phyloP scores from a whole-genome alignment of 2,329 filamentous ascomycete genomes.

The Eutypella sp. region DNA sequence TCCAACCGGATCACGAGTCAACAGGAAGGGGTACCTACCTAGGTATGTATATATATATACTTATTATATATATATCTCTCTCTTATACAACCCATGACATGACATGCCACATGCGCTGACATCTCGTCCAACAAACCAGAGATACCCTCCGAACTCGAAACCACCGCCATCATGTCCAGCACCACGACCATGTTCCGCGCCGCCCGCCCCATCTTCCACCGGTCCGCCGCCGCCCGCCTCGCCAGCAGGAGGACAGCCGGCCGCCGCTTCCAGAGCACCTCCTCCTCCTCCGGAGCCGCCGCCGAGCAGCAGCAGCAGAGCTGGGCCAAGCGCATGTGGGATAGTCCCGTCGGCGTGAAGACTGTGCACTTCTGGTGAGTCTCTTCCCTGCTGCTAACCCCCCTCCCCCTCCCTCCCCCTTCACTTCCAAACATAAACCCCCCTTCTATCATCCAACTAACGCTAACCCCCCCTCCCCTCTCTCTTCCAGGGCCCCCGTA shows the following conservation, averaged over 20 bases:
- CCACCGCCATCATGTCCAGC: neutral
- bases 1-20: no score
- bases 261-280: constrained; percentile 67
- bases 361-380: constrained; percentile 96
- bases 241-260: constrained; percentile 36
- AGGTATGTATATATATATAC: no score
- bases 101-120: no score
- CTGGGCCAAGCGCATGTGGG: constrained; percentile 76
- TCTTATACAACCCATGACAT: no score
- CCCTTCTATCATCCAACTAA: neutral
- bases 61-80: no score
- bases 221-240: constrained; percentile 44
- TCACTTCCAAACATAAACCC: neutral
- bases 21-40: no score
- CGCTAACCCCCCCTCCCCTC: neutral
- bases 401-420: neutral
- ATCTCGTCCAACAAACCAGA: no score
- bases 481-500: constrained; percentile 68
- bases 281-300: constrained; percentile 34
- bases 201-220: constrained; percentile 50
- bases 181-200: constrained; percentile 46
- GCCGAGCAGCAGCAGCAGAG: constrained; percentile 38
- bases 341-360: constrained; percentile 76
- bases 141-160: neutral
- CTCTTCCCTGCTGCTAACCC: neutral